Conservation (phyloP, 2,329 filamentous ascomycete species). For the Fusarium guadeloupense region DNA sequence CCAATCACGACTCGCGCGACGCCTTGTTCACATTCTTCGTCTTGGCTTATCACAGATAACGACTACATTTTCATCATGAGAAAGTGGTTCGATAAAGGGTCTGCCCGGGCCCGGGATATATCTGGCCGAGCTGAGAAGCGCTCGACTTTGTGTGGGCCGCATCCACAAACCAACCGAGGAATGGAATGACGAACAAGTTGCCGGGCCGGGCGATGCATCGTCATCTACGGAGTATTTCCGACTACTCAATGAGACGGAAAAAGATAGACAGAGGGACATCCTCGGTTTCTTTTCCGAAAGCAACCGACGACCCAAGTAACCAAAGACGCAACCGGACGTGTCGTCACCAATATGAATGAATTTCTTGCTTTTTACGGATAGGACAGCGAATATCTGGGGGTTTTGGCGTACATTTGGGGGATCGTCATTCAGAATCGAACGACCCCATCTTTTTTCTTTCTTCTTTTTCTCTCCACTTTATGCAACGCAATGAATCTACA, state of each 20-base stretch:
- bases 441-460: conserved; percentile 1
- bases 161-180: conserved; percentile 11
- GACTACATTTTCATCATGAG: conserved; percentile 11
- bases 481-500: conserved; percentile 9
- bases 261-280: too few relatives aligned
- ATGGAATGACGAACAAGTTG: neutral
- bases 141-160: conserved; percentile 22
- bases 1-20: conserved; percentile 12
- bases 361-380: neutral
- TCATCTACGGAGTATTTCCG: conserved; percentile 7
- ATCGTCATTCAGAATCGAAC: conserved; percentile 4
- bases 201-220: conserved; percentile 1
- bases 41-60: conserved; percentile 11
- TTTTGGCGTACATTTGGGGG: conserved; percentile 14
- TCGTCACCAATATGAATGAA: conserved; percentile 6
- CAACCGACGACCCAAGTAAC: conserved; percentile 1
- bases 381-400: conserved; percentile 24
- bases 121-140: conserved; percentile 11
- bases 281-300: conserved; percentile 19
- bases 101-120: conserved; percentile 31
- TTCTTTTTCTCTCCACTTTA: conserved; percentile 17
- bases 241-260: neutral
- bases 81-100: conserved; percentile 33
- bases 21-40: conserved; percentile 20
- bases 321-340: conserved; percentile 6